A percentile compares a stretch with the other conserved stretches of the same genome.
Evolutionary conservation across 441 rosid species (phyloP).

Genomic region (Pelargonium australe): DNA sequence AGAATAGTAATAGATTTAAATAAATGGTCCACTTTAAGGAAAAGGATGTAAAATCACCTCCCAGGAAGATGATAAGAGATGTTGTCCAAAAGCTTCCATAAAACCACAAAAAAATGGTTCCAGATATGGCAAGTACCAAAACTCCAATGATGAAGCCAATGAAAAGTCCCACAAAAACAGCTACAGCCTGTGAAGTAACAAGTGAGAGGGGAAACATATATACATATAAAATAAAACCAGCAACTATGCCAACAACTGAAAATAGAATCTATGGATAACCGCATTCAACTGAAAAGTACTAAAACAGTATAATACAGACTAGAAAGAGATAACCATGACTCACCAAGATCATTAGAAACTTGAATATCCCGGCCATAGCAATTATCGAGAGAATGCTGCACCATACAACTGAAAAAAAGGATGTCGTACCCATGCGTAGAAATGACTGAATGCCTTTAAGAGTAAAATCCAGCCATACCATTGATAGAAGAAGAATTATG

Average conservation of each 20-base stretch:
- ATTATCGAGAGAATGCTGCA: conserved; percentile 74
- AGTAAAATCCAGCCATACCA: conserved; percentile 87
- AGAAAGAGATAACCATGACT: conserved; percentile 21
- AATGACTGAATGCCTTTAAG: conserved; percentile 84
- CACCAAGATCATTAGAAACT: conserved; percentile 62
- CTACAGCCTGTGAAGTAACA: conserved; percentile 39
- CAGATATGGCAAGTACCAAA: conserved; percentile 52
- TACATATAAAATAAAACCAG: conserved; percentile 9
- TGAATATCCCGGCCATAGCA: conserved; percentile 68
- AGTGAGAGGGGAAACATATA: conserved; percentile 19
- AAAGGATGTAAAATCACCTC: conserved; percentile 42
- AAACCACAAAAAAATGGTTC: conserved; percentile 63
- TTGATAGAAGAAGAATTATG: conserved; percentile 57
- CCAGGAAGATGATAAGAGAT: conserved; percentile 46
- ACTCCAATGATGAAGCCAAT: conserved; percentile 62
- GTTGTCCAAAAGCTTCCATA: conserved; percentile 97
- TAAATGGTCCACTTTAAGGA: conserved; percentile 9
- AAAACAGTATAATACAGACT: neutral
- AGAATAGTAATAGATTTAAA: conserved; percentile 2
- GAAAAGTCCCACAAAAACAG: conserved; percentile 53
- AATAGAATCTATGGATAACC: neutral
- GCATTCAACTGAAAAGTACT: neutral
- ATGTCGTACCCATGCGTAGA: conserved; percentile 74
- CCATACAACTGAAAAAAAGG: conserved; percentile 79
- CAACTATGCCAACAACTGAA: conserved; percentile 10